phyloP scores from a whole-genome alignment of 1,284 basidiomycete genomes.

The Microbotryum silenes-acaulis region DNA sequence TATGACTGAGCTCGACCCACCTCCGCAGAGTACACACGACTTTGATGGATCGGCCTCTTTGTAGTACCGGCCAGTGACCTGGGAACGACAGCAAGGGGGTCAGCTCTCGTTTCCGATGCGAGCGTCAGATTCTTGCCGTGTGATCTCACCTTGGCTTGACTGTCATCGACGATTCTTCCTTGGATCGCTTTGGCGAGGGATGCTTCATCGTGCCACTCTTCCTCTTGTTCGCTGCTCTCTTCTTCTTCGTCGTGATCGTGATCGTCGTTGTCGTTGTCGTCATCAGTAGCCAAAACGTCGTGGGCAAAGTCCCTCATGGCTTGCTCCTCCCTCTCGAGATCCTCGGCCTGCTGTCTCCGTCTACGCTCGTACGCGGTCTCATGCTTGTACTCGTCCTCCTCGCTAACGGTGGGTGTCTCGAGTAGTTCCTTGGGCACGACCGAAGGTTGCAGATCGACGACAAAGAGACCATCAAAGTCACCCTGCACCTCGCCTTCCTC shows the following conservation, averaged over 20 bases:
- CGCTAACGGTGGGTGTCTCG: neutral
- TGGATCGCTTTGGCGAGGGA: constrained; percentile 22
- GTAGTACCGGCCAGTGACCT: constrained; percentile 30
- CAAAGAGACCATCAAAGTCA: constrained; percentile 22
- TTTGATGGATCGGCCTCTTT: constrained; percentile 30
- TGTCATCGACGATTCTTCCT: constrained; percentile 29
- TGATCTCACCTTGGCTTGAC: constrained; percentile 16
- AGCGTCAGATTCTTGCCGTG: too few species aligned
- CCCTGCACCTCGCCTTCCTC: constrained; percentile 29
- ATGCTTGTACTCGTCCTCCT: neutral
- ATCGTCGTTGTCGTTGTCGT: neutral
- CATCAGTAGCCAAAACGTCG: constrained; percentile 8
- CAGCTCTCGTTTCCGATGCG: neutral
- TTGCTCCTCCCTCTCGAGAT: constrained; percentile 3
- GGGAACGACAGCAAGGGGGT: neutral
- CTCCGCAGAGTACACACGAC: constrained; percentile 28
- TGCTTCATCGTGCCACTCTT: constrained; percentile 23
- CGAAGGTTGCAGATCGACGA: constrained; percentile 25
- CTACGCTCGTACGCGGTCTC: neutral
- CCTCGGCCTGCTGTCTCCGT: neutral
- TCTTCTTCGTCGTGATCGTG: constrained; percentile 8
- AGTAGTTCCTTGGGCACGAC: constrained; percentile 9
- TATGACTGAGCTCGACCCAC: constrained; percentile 2
- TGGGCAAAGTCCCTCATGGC: constrained; percentile 9
- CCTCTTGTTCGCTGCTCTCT: constrained; percentile 1